Percentiles rank a stretch among this genome's conserved stretches.
phyloP scores from a whole-genome alignment of 2,329 filamentous ascomycete genomes.

The Colletotrichum karsti region DNA sequence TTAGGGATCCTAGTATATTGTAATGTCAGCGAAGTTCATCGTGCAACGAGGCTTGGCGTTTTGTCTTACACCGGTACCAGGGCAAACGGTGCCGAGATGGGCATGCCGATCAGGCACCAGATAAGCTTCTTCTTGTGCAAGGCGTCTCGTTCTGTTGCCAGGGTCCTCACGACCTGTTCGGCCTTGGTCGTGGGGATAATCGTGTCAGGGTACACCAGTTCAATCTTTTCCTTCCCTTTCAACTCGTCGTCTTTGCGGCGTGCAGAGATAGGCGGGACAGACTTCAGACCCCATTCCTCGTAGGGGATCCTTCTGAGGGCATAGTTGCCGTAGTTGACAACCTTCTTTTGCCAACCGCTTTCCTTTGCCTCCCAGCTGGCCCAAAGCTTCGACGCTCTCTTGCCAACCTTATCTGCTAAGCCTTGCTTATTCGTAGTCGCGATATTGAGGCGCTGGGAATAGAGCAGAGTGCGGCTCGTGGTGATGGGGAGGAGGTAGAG shows the following conservation, averaged over 20 bases:
- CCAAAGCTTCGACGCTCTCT: constrained; percentile 81
- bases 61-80: constrained; percentile 82
- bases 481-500: constrained; percentile 94
- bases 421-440: constrained; percentile 61
- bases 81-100: constrained; percentile 83
- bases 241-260: constrained; percentile 71
- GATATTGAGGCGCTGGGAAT: constrained; percentile 80
- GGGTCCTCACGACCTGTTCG: constrained; percentile 67
- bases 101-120: constrained; percentile 85
- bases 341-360: constrained; percentile 85
- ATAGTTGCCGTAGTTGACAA: constrained; percentile 87
- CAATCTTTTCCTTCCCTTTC: constrained; percentile 69
- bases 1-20: constrained; percentile 76
- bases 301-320: constrained; percentile 89
- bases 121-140: constrained; percentile 81
- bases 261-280: constrained; percentile 82
- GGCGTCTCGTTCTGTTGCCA: constrained; percentile 83
- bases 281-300: constrained; percentile 98
- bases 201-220: constrained; percentile 79
- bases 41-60: background rate
- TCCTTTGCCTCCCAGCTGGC: constrained; percentile 86
- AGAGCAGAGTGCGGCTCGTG: constrained; percentile 88
- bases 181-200: constrained; percentile 74
- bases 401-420: constrained; percentile 73
- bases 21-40: constrained; percentile 2